Evolutionary conservation across 345 rosid genomes (phyloP), one percentile per base, ranked within the genome.

Genomic region (Diplotaxis tenuifolia): DNA sequence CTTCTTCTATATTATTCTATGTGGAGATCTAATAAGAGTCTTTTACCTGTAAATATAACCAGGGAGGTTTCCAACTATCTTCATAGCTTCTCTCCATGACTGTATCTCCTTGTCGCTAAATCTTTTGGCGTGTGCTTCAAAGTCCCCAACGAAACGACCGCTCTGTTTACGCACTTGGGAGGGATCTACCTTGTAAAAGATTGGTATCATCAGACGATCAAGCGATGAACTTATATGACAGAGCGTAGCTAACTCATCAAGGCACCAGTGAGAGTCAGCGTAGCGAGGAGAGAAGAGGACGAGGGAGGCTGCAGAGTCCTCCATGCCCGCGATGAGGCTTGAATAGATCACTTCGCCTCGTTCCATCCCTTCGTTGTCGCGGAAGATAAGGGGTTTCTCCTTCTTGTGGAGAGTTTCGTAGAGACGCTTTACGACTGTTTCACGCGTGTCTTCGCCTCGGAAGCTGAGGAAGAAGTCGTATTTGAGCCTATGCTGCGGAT

Each of bases 391-490:
- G 54, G 81, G 58, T 1, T 69, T 71, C 5, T 75, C 25, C 23
- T 16, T 59, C 12, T 1, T 9, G 21, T 47, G 53, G 3, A 9
- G 67, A 9, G 79, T 78, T 0, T 54, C n/a, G 16, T 9, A 10
- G 74, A 87, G 78, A 4, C 29, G 20, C 42, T 8, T 10, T 5
- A 78, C 75, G 72, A 87, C 12, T 62, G 29, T 60, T 1, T 16
- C 0, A 47, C 92, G 84, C 15, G 86, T 87, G 73, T 87, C 89
- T 56, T 74, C 77, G n/a, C 87, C 85, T 16, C 84, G 68, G 74
- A 85, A 87, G 15, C 89, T 87, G 14, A 87, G 68, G 75, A 85
- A 85, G 5, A 84, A 79, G 73, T 87, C 84, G 69, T 67, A 87
- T 5, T 56, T 65, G 67, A 78, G 81, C 71, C 90, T 56, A 6